A percentile compares a stretch with the other conserved stretches of the same genome.
phyloP scores from a whole-genome alignment of 1,284 basidiomycete species.

The Cryptococcus floricola region DNA sequence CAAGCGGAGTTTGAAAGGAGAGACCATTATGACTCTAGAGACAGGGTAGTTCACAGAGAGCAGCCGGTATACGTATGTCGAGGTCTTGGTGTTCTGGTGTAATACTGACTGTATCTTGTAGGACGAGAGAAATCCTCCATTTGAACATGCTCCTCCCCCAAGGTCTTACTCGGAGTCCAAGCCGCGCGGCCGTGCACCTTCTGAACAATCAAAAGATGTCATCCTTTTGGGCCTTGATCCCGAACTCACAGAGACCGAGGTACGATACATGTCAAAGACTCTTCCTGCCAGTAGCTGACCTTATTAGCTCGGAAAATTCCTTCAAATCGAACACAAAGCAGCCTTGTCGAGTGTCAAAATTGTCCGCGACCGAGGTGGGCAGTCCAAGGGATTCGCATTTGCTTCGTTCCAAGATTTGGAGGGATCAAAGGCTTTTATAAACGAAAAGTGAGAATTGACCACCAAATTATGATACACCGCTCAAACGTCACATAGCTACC shows the following conservation, averaged over 20 bases:
- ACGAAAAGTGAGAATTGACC: slow-evolving; percentile 56
- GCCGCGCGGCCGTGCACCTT: slow-evolving; percentile 13
- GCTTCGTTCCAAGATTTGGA: slow-evolving; percentile 79
- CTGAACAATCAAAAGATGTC: slow-evolving; percentile 56
- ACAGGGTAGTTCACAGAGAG: too few relatives aligned
- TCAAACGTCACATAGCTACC: slow-evolving; percentile 53
- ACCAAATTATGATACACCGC: slow-evolving; percentile 25
- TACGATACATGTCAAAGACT: slow-evolving; percentile 52
- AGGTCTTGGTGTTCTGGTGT: too few relatives aligned
- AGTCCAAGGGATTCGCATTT: slow-evolving; percentile 89
- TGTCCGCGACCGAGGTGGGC: slow-evolving; percentile 85
- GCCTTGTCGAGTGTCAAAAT: slow-evolving; percentile 64
- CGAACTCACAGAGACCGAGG: slow-evolving; percentile 83
- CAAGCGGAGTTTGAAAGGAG: too few relatives aligned
- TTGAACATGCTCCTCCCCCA: background rate
- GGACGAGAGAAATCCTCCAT: too few relatives aligned
- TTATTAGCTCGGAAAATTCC: slow-evolving; percentile 68
- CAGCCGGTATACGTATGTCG: too few relatives aligned
- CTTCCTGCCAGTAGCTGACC: background rate
- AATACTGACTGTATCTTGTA: too few relatives aligned
- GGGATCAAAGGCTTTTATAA: slow-evolving; percentile 79
- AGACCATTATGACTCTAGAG: too few relatives aligned
- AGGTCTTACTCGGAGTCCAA: background rate
- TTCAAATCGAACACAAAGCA: slow-evolving; percentile 59
- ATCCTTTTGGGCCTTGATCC: slow-evolving; percentile 86